phyloP scores from a whole-genome alignment of 306 rosid species.

The Vigna angularis region DNA sequence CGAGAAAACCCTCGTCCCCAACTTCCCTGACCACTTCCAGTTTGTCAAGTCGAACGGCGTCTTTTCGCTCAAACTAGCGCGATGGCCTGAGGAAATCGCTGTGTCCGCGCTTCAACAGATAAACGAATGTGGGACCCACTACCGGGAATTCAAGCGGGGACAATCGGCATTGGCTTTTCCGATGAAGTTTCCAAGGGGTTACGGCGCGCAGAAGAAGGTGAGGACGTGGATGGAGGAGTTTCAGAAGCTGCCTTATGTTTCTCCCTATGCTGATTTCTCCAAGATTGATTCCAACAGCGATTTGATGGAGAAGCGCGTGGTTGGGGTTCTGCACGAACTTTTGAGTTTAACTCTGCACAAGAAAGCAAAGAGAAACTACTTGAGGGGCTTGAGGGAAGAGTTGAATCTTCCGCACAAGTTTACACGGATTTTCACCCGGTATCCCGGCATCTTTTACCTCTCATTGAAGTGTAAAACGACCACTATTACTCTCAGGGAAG shows the following conservation, averaged over 20 bases:
- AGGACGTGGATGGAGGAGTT: conserved; percentile 93
- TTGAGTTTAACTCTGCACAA: conserved; percentile 84
- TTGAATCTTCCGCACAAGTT: conserved; percentile 87
- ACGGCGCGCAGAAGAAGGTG: conserved; percentile 86
- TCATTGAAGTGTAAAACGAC: conserved; percentile 91
- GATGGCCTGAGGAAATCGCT: conserved; percentile 76
- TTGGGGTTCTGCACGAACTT: conserved; percentile 89
- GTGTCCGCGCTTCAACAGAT: conserved; percentile 73
- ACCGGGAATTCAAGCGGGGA: conserved; percentile 78
- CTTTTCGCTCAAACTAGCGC: conserved; percentile 39
- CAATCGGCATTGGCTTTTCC: conserved; percentile 69
- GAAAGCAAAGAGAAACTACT: conserved; percentile 88
- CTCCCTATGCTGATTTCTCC: conserved; percentile 73
- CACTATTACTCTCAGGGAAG: conserved; percentile 78
- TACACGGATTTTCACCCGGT: conserved; percentile 83
- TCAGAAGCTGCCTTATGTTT: conserved; percentile 82
- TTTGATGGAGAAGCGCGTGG: conserved; percentile 93
- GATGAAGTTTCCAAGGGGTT: conserved; percentile 88
- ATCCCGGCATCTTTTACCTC: conserved; percentile 87
- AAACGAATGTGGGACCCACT: conserved; percentile 61
- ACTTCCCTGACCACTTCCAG: conserved; percentile 61
- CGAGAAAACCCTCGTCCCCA: conserved; percentile 69
- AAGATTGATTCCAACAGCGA: conserved; percentile 82
- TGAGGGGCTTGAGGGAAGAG: conserved; percentile 87
- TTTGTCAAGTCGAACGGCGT: conserved; percentile 66